phyloP scores from a whole-genome alignment of 495 filamentous ascomycete genomes.

The Penicillium antarcticum region DNA sequence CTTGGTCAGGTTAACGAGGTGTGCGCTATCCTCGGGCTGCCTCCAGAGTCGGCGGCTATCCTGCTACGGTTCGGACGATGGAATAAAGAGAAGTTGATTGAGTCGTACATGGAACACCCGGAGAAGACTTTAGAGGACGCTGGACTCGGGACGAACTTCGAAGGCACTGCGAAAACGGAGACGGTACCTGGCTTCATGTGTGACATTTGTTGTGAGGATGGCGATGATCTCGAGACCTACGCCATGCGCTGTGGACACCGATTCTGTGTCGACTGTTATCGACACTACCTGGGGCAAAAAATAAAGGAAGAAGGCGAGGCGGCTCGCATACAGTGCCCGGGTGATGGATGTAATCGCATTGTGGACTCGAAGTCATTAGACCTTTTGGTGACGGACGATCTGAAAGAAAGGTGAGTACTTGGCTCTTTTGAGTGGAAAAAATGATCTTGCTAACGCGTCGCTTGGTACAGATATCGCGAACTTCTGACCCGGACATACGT shows the following conservation, averaged over 20 bases:
- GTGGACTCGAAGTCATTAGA: conserved; percentile 88
- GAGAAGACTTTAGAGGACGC: conserved; percentile 78
- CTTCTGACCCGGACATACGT: conserved; percentile 92
- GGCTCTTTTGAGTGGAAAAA: neutral
- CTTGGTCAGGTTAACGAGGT: conserved; percentile 83
- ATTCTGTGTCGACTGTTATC: conserved; percentile 93
- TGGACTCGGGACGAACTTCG: conserved; percentile 67
- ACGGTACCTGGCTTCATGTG: conserved; percentile 75
- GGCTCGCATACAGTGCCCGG: conserved; percentile 88
- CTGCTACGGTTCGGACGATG: conserved; percentile 83
- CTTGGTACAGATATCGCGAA: conserved; percentile 63
- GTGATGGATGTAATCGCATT: conserved; percentile 81
- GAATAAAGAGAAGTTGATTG: conserved; percentile 94
- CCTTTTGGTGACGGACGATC: conserved; percentile 69
- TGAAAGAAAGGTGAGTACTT: conserved; percentile 58
- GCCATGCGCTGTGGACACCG: conserved; percentile 94
- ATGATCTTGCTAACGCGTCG: conserved; percentile 8
- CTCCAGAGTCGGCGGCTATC: conserved; percentile 84
- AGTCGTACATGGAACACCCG: conserved; percentile 87
- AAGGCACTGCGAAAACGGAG: conserved; percentile 62
- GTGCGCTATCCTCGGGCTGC: conserved; percentile 79
- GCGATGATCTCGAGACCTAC: conserved; percentile 74
- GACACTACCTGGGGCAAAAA: conserved; percentile 85
- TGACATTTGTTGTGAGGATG: conserved; percentile 96
- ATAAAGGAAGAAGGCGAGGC: conserved; percentile 94